Evolutionary conservation across 106 monocot genomes (phyloP).

Genomic region (Iris macrosiphon): DNA sequence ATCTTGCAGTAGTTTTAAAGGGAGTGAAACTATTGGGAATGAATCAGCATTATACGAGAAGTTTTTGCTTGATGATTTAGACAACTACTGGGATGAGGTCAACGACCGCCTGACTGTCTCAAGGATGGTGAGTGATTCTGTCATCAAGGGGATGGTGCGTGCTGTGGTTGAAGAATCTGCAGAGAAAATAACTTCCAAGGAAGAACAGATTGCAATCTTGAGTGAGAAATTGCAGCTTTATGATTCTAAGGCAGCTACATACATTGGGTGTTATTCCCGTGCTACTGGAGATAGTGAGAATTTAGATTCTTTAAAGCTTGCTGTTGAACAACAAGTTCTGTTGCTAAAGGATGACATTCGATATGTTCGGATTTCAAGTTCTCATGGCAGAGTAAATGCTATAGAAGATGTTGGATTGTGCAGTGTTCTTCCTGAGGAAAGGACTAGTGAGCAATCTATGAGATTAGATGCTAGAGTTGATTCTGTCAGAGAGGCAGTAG

Average conservation of each 20-base stretch:
- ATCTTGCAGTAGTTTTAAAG: slow-evolving; percentile 23
- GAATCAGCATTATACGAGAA: slow-evolving; percentile 57
- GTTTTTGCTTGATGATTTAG: slow-evolving; percentile 60
- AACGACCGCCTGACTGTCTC: slow-evolving; percentile 54
- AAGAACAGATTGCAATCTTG: slow-evolving; percentile 36
- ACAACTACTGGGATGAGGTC: slow-evolving; percentile 75
- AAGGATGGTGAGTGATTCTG: slow-evolving; percentile 67
- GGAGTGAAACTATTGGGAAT: slow-evolving; percentile 18
- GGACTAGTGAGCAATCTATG: slow-evolving; percentile 12
- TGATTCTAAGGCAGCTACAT: slow-evolving; percentile 5
- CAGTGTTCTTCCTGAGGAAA: slow-evolving; percentile 2
- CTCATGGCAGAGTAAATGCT: background rate
- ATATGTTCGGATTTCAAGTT: slow-evolving; percentile 2
- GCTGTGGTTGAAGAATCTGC: slow-evolving; percentile 60
- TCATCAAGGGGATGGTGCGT: slow-evolving; percentile 61
- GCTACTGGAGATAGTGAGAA: slow-evolving; percentile 2
- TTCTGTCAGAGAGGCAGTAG: slow-evolving; percentile 25
- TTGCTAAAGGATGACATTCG: slow-evolving; percentile 36
- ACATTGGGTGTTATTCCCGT: background rate
- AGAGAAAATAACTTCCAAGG: slow-evolving; percentile 52
- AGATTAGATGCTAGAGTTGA: slow-evolving; percentile 33
- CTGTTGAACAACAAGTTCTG: slow-evolving; percentile 52
- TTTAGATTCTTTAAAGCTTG: slow-evolving; percentile 30
- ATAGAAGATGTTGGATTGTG: background rate
- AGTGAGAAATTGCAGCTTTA: slow-evolving; percentile 28